A percentile compares a stretch with the other conserved stretches of the same genome.
These are phyloP conservation scores for Diaporthe sp. DNA, from an alignment of 2,329 filamentous ascomycete genomes.

Conservation along the genomic window DNA sequence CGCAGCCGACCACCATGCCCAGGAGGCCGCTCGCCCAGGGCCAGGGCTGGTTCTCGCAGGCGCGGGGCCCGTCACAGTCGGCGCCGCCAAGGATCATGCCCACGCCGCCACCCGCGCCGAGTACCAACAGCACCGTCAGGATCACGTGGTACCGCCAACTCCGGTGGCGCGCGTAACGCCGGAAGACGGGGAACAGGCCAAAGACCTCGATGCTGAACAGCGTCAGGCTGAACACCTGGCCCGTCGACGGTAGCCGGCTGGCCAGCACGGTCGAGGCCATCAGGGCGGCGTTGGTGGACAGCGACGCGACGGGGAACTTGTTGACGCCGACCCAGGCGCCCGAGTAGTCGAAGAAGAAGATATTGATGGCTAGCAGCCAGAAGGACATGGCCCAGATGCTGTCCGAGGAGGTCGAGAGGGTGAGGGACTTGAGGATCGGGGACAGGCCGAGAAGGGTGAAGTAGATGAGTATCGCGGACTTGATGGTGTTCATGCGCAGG, in stretches of 20 bases:
- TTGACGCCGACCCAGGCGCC: slow-evolving; percentile 69
- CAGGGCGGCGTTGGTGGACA: slow-evolving; percentile 95
- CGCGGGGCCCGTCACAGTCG: slow-evolving; percentile 47
- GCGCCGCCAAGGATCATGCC: slow-evolving; percentile 70
- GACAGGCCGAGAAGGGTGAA: slow-evolving; percentile 92
- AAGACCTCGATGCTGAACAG: slow-evolving; percentile 98
- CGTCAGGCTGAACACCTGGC: slow-evolving; percentile 94
- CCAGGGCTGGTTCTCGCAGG: slow-evolving; percentile 53
- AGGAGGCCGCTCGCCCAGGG: slow-evolving; percentile 72
- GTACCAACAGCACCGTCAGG: slow-evolving; percentile 82
- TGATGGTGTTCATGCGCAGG: slow-evolving; percentile 81
- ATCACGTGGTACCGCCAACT: slow-evolving; percentile 86
- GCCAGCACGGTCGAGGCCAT: slow-evolving; percentile 97
- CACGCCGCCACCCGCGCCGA: slow-evolving; percentile 84
- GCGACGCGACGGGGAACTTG: slow-evolving; percentile 76
- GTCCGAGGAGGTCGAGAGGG: slow-evolving; percentile 90
- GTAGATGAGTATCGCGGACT: slow-evolving; percentile 94
- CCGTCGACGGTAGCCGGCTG: slow-evolving; percentile 88
- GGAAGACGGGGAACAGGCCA: slow-evolving; percentile 96
- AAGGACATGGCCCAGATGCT: slow-evolving; percentile 98
- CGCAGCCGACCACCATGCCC: slow-evolving; percentile 82
- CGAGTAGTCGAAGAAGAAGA: slow-evolving; percentile 98
- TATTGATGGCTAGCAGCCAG: slow-evolving; percentile 93
- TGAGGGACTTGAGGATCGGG: slow-evolving; percentile 97
- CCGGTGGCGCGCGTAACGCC: slow-evolving; percentile 86